phyloP scores from a whole-genome alignment of 345 rosid genomes.

The Eucalyptus marginata region DNA sequence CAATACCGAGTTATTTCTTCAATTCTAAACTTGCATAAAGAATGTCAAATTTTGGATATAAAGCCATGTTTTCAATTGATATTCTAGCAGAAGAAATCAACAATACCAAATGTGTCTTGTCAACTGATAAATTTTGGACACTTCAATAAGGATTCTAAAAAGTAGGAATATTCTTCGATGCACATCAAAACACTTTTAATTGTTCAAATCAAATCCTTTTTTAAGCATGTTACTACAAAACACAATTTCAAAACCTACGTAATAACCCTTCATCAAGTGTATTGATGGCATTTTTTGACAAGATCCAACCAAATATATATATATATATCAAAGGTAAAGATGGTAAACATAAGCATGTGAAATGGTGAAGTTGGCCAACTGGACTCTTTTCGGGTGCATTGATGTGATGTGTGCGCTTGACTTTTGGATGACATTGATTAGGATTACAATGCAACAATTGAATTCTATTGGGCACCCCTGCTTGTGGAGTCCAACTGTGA shows the following conservation, averaged over 20 bases:
- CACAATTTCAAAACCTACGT: neutral
- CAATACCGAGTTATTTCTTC: neutral
- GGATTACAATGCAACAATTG: constrained; percentile 82
- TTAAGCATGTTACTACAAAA: neutral
- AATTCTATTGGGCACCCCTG: constrained; percentile 90
- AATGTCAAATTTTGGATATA: neutral
- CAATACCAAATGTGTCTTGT: neutral
- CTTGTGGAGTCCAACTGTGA: constrained; percentile 90
- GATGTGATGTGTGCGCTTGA: neutral
- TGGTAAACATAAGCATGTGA: neutral
- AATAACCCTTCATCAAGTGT: neutral
- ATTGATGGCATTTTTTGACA: neutral
- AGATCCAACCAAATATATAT: neutral
- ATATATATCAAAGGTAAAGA: neutral
- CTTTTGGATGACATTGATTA: neutral
- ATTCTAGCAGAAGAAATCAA: neutral
- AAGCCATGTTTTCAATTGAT: neutral
- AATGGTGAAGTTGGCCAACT: neutral
- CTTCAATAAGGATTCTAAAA: neutral
- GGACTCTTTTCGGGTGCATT: neutral
- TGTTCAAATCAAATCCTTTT: neutral
- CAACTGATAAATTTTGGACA: neutral
- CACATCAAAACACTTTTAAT: neutral
- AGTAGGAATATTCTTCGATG: neutral
- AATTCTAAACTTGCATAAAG: neutral